Evolutionary conservation across 306 rosid species (phyloP).

Genomic region (Ochetophila trinervis): DNA sequence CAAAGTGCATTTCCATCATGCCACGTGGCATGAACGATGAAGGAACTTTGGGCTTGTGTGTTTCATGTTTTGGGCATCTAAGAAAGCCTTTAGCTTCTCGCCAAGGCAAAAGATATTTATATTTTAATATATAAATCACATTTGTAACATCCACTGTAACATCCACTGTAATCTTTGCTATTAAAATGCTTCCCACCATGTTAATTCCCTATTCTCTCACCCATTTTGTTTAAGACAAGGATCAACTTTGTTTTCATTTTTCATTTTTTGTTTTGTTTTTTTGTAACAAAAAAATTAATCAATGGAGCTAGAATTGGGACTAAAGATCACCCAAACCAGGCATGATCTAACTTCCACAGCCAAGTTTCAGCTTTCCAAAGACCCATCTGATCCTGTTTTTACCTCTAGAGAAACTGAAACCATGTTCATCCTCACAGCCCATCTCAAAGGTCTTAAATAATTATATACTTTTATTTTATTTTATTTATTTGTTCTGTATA

Average conservation of each 20-base stretch:
- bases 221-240: background rate
- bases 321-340: conserved; percentile 53
- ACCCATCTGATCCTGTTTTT: conserved; percentile 42
- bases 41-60: background rate
- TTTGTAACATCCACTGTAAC: background rate
- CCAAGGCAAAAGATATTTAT: conserved; percentile 16
- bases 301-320: conserved; percentile 73
- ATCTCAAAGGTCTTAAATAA: conserved; percentile 71
- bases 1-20: background rate
- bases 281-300: background rate
- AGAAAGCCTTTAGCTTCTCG: conserved; percentile 23
- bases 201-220: background rate
- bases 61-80: conserved; percentile 12
- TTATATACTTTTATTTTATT: too few relatives aligned
- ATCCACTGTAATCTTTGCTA: background rate
- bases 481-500: too few relatives aligned
- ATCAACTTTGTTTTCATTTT: background rate
- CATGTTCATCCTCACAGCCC: conserved; percentile 59
- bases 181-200: background rate
- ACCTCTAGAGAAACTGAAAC: conserved; percentile 48
- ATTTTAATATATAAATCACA: too few relatives aligned
- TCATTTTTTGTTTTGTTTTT: background rate
- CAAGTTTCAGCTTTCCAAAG: conserved; percentile 44
- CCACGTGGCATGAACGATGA: background rate
- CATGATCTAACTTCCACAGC: conserved; percentile 43